Percentiles rank a stretch among this genome's conserved stretches.
Conservation (phyloP, 2,329 filamentous ascomycete species). For the Aureobasidium sp. region DNA sequence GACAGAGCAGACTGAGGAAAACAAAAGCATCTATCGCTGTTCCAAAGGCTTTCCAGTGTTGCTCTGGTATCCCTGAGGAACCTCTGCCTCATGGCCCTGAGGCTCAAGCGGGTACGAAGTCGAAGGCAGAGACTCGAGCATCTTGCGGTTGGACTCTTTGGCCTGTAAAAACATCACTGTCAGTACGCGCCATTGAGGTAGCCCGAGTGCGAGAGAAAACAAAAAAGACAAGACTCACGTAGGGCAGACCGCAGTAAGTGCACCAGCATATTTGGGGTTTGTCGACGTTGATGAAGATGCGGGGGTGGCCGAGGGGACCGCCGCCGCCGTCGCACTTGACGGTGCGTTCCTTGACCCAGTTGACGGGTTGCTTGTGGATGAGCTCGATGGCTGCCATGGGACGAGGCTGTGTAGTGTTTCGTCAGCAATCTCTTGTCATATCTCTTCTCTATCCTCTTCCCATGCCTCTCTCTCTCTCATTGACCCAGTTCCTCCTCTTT, state of each 20-base stretch:
- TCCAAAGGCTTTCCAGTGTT: constrained; percentile 51
- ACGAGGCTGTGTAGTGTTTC: constrained; percentile 56
- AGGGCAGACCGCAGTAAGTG: constrained; percentile 89
- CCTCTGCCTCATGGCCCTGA: constrained; percentile 50
- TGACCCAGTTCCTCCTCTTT: no score
- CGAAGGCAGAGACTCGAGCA: constrained; percentile 71
- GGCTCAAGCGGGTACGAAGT: constrained; percentile 67
- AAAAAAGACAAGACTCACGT: constrained; percentile 54
- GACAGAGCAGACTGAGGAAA: no score
- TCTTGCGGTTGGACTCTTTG: constrained; percentile 76
- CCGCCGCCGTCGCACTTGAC: constrained; percentile 90
- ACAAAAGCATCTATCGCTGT: constrained; percentile 44
- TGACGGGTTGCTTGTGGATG: constrained; percentile 90
- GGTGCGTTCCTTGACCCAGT: constrained; percentile 74
- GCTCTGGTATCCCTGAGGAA: constrained; percentile 45
- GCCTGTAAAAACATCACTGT: constrained; percentile 48
- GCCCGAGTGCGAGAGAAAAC: no score
- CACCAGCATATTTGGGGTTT: constrained; percentile 89
- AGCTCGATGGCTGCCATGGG: constrained; percentile 86
- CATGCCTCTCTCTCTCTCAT: no score
- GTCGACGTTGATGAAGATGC: constrained; percentile 95
- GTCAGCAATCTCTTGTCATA: background rate
- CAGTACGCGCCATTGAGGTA: no score
- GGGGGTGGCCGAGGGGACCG: constrained; percentile 80
- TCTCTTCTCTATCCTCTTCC: background rate